Evolutionary conservation across 805 yeast species (phyloP).

Genomic region (Candida easanensis): DNA sequence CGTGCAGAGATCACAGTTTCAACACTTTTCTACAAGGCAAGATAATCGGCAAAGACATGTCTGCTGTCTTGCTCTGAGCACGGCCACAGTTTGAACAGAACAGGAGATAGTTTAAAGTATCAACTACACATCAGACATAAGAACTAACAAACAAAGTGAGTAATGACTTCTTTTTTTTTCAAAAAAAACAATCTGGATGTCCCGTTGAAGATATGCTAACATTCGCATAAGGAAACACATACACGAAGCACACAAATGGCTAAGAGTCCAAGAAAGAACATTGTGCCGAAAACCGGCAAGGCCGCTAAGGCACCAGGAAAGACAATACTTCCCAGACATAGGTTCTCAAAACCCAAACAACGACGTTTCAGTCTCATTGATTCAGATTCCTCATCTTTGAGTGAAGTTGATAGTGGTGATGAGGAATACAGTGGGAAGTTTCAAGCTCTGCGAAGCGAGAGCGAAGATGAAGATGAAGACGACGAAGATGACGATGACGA

Average conservation of each 20-base stretch:
- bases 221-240: not conserved
- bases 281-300: constrained; percentile 25
- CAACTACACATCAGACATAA: not conserved
- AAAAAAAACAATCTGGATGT: not conserved
- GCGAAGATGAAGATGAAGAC: constrained; percentile 29
- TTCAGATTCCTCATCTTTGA: constrained; percentile 39
- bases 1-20: not conserved
- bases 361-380: constrained; percentile 43
- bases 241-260: constrained; percentile 10
- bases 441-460: constrained; percentile 34
- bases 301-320: constrained; percentile 29
- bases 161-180: not conserved
- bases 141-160: not conserved
- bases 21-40: not conserved
- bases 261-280: constrained; percentile 22
- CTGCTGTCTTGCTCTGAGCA: constrained; percentile 4
- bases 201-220: not conserved
- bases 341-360: constrained; percentile 26
- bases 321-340: constrained; percentile 25
- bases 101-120: not conserved
- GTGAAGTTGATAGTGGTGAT: constrained; percentile 37
- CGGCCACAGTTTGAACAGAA: not conserved
- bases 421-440: constrained; percentile 21
- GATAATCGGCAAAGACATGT: constrained; percentile 1
- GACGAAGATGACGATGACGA: constrained; percentile 23